Evolutionary conservation across 2,329 filamentous ascomycete species (phyloP), one percentile per base, ranked within the genome.

Genomic region (Pezicula carpinea): DNA sequence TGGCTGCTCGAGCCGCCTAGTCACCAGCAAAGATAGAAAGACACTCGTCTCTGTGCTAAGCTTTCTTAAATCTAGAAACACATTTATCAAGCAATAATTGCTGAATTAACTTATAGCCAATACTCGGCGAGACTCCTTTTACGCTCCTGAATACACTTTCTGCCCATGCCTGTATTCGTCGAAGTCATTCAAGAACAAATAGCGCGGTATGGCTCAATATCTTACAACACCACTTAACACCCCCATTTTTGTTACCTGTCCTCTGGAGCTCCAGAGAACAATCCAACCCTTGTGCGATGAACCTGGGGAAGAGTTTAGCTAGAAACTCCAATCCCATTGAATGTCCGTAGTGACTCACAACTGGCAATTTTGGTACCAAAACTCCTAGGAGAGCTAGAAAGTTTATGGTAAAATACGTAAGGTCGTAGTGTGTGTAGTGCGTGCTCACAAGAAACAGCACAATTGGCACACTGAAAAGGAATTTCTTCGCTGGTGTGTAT

Each of bases 401-500:
- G 73, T 99, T 99, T 73, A 99, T 93, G 60, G 87, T 89, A 65
- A 99, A 99, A 70, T 96, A 97, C 38, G 89, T 87, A 65, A 96
- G 69, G 70, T 96, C 92, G 75, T 97, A 99, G 70, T 97, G 92
- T 39, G 93, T 97, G 71, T 97, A 99, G 70, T 99, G 93, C 19
- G 93, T 99, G 78, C 92, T 97, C 61, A 97, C 76, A 47, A 99
- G 79, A 68, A 99, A 99, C 54, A 99, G 79, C 54, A 91, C 79
- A 60, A 99, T 95, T 33, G 93, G 93, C 29, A 97, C 92, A 62
- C 86, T 89, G 59, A 97, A 83, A 50, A 99, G 76, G 64, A 99
- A 99, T 70, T 99, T 99, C 77, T 99, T 99, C 56, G 93, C 89
- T 4, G 93, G 93, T 1, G 93, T 99, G 73, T 97, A 99, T 69